Percentiles rank a stretch among this genome's conserved stretches.
These are phyloP conservation scores for Jatropha curcas DNA, from an alignment of 345 rosid species.

Conservation along the genomic window DNA sequence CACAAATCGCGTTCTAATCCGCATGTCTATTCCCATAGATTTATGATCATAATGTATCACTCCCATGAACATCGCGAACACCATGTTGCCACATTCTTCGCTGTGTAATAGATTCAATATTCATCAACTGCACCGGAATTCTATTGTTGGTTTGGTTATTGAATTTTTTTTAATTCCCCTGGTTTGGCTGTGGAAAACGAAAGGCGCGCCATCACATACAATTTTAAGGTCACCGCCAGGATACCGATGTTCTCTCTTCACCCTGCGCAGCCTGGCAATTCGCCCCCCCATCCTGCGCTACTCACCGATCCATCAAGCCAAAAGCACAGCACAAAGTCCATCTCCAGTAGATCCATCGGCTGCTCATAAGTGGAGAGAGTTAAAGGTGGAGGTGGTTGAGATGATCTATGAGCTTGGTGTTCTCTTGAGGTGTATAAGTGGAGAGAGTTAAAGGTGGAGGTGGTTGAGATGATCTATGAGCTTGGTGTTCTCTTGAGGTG, in stretches of 20 bases:
- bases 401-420: too few species aligned
- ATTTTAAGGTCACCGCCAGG: slow-evolving; percentile 77
- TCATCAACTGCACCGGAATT: not conserved
- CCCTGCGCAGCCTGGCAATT: slow-evolving; percentile 99
- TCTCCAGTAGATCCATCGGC: too few species aligned
- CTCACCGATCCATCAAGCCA: too few species aligned
- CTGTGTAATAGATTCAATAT: not conserved
- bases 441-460: too few species aligned
- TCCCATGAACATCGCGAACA: not conserved
- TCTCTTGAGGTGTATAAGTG: too few species aligned
- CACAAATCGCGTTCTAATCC: not conserved
- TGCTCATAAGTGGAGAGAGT: too few species aligned
- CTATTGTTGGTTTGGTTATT: not conserved
- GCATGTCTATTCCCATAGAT: not conserved
- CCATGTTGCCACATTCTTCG: not conserved
- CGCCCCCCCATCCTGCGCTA: too few species aligned
- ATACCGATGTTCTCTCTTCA: slow-evolving; percentile 91
- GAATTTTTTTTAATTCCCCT: slow-evolving; percentile 12
- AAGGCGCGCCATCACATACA: slow-evolving; percentile 7
- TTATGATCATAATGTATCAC: not conserved
- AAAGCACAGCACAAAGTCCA: too few species aligned
- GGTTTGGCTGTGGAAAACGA: slow-evolving; percentile 24
- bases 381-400: too few species aligned
- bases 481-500: too few species aligned
- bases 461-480: too few species aligned